Evolutionary conservation across 805 yeast species (phyloP).

Genomic region (Wickerhamiella vanderwaltii): DNA sequence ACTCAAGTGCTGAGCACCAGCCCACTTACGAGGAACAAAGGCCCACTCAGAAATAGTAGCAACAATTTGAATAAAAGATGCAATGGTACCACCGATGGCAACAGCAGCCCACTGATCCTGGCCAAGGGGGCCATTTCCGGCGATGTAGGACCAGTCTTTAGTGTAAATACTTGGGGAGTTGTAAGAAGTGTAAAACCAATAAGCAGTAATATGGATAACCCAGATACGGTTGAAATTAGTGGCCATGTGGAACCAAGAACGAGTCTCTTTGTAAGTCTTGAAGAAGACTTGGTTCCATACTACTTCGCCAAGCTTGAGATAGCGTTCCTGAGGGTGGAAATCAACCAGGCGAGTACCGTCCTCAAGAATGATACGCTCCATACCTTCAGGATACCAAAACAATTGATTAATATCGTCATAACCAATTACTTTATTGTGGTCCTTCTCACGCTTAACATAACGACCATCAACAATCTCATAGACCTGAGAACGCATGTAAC

Average conservation of each 20-base stretch:
- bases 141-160: constrained; percentile 66
- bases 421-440: constrained; percentile 52
- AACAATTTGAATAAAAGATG: constrained; percentile 62
- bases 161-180: constrained; percentile 89
- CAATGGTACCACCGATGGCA: constrained; percentile 86
- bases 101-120: constrained; percentile 88
- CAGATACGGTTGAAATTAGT: constrained; percentile 97
- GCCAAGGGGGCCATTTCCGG: constrained; percentile 75
- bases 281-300: constrained; percentile 85
- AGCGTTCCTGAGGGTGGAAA: constrained; percentile 81
- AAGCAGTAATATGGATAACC: constrained; percentile 80
- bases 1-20: constrained; percentile 94
- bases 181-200: constrained; percentile 92
- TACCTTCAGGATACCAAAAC: constrained; percentile 99
- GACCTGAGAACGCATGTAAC: constrained; percentile 55
- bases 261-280: constrained; percentile 88
- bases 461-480: constrained; percentile 44
- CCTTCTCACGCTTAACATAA: constrained; percentile 52
- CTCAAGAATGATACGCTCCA: constrained; percentile 77
- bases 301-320: constrained; percentile 77
- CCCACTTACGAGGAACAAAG: constrained; percentile 96
- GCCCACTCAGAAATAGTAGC: constrained; percentile 92
- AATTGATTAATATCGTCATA: constrained; percentile 98
- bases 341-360: constrained; percentile 90
- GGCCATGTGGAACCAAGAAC: constrained; percentile 94